Evolutionary conservation across 2,329 filamentous ascomycete species (phyloP), one percentile per base, ranked within the genome.

Genomic region (Ceratocystis variospora): DNA sequence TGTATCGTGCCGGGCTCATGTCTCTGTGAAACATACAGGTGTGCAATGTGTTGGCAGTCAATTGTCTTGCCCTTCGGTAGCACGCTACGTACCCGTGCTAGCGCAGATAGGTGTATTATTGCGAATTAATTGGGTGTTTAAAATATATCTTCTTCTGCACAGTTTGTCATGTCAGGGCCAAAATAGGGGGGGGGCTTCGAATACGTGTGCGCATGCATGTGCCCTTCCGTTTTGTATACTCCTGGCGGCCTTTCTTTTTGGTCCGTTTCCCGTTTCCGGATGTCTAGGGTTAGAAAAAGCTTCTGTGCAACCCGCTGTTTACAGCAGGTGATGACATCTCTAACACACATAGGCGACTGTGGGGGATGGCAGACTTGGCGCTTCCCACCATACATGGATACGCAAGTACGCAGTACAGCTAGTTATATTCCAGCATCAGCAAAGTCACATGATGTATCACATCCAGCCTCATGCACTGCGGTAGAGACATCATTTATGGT

Each of bases 1-100:
- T 33, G 31, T 8, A 33, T 59, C 55, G 15, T 33, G 33, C 55
- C 15, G 25, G 46, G 5, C n/a, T 3, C 31, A 7, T 31, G 55
- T 31, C 31, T 59, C 55, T 37, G 55, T 59, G 31, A 8, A 59
- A 59, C 55, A 37, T 10, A 31, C 28, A 59, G 5, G n/a, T 59
- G 55, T 33, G 3, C 55, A 59, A 59, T 59, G 55, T 59, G 55
- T 33, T 59, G 55, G 55, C 55, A 59, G 55, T n/a, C 25, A 19
- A n/a, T 17, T 59, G 55, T 59, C 55, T 59, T 31, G 28, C 55
- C 31, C 33, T 59, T 33, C 33, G 55, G 25, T 59, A 41, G 37
- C 37, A 41, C 37, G 12, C 55, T 33, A 33, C 55, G n/a, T 2
- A 5, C 55, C 22, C 3, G 25, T 59, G 10, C 10, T 59, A 22